Conservation (phyloP, 345 rosid genomes). For the Anacardium occidentale region DNA sequence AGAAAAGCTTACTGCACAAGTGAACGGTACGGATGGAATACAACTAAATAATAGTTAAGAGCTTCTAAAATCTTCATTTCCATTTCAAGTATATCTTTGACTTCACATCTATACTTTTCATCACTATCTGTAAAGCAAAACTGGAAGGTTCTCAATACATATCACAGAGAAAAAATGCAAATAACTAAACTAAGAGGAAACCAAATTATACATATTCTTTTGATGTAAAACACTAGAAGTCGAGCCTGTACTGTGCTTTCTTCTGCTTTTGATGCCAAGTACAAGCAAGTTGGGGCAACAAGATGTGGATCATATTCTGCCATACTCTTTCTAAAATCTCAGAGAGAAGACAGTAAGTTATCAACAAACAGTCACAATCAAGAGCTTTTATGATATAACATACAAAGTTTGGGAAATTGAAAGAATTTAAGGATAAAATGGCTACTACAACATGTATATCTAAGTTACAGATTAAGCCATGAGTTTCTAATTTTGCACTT, state of each 20-base stretch:
- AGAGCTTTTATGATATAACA: not conserved
- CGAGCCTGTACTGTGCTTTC: slow-evolving; percentile 95
- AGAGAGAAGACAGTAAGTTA: slow-evolving; percentile 20
- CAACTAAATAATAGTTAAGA: slow-evolving; percentile 85
- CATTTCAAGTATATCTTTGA: slow-evolving; percentile 94
- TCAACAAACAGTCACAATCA: not conserved
- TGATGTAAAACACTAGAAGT: slow-evolving; percentile 64
- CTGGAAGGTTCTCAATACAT: slow-evolving; percentile 24
- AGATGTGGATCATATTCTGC: slow-evolving; percentile 89
- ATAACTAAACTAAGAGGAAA: slow-evolving; percentile 5
- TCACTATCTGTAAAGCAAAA: slow-evolving; percentile 57
- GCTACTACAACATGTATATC: not conserved
- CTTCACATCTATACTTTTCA: slow-evolving; percentile 75
- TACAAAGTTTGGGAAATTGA: not conserved
- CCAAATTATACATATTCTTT: slow-evolving; percentile 54
- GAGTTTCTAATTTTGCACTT: not conserved
- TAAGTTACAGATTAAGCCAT: slow-evolving; percentile 10
- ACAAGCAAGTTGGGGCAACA: slow-evolving; percentile 94
- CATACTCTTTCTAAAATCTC: slow-evolving; percentile 71
- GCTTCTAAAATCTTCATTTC: slow-evolving; percentile 98
- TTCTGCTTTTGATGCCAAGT: slow-evolving; percentile 96
- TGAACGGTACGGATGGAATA: slow-evolving; percentile 90
- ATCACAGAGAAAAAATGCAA: slow-evolving; percentile 14
- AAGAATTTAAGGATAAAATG: not conserved
- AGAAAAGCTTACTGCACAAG: slow-evolving; percentile 60